Base-by-base conservation (phyloP, 2,329 filamentous ascomycete species). In the Colletotrichum echinochloae region DNA sequence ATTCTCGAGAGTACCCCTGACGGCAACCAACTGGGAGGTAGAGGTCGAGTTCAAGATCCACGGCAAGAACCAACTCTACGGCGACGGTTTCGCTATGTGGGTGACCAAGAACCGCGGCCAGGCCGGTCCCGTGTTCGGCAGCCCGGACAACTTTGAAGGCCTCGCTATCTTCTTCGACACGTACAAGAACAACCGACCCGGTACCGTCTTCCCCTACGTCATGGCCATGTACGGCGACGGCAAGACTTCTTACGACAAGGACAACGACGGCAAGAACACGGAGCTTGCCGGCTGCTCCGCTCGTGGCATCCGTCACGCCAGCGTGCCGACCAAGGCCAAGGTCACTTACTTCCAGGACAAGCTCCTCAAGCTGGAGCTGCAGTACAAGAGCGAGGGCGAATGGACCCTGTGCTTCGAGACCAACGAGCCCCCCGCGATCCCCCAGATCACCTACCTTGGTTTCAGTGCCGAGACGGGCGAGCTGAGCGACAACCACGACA, bases 191-290 rank as follows among this genome's bases (percentile, higher is more conserved):
- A 97, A 98, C 85, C 91, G 96, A 18, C 95, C 96, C 0, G 96
- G 96, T 52, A 92, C 94, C 51, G 93, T 97, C 56, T 99, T 99
- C 83, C 96, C 96, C 60, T 98, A 97, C 79, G 92, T 99, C 77
- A 98, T 98, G 95, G 95, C 95, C 73, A 98, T 98, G 96, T 87
- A 94, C 75, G 96, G 96, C 71, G 96, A 99, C 80, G 95, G 96
- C 72, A 86, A 94, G 79, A 97, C 92, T 8, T 80, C 86, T 18
- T 99, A 99, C 83, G 94, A 98, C 85, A 94, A 98, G 84, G 90
- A 91, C 76, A 95, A 95, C 77, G 96, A 99, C 78, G 96, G 96
- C 79, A 98, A 98, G 86, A 88, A 90, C 67, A 94, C 93, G 77
- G 96, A 99, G 83, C 86, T 98, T 72, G 95, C 94, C 63, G 96